Evolutionary conservation across 192 early-diverging fungal genomes (phyloP).

Genomic region (Podila minutissima): DNA sequence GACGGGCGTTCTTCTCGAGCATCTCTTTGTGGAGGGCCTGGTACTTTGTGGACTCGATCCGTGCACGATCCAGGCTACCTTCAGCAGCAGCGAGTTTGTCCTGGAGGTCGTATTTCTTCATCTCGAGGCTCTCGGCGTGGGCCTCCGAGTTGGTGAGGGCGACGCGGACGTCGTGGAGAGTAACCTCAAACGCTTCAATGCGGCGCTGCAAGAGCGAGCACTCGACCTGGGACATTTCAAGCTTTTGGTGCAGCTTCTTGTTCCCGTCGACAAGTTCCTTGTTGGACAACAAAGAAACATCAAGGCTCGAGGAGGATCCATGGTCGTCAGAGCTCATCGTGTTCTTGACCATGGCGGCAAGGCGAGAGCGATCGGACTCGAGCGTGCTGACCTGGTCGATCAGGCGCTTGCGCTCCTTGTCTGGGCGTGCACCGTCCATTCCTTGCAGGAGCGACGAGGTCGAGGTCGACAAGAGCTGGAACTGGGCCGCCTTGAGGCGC

Average conservation of each 20-base stretch:
- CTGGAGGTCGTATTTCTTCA: slow-evolving; percentile 50
- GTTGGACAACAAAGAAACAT: slow-evolving; percentile 26
- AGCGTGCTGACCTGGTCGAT: slow-evolving; percentile 43
- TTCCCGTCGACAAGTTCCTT: slow-evolving; percentile 41
- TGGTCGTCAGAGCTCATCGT: slow-evolving; percentile 24
- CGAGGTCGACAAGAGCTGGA: slow-evolving; percentile 35
- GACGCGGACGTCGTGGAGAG: slow-evolving; percentile 46
- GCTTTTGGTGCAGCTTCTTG: slow-evolving; percentile 26
- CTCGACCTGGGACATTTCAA: slow-evolving; percentile 48
- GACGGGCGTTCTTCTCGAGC: slow-evolving; percentile 41
- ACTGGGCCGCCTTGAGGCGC: slow-evolving; percentile 40
- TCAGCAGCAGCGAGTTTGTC: slow-evolving; percentile 45
- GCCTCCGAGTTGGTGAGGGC: slow-evolving; percentile 45
- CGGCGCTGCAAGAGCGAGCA: slow-evolving; percentile 44
- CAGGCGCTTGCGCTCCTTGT: slow-evolving; percentile 48
- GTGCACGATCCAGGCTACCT: slow-evolving; percentile 33
- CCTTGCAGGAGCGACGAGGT: slow-evolving; percentile 32
- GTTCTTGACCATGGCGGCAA: slow-evolving; percentile 49
- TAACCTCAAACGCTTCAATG: slow-evolving; percentile 44
- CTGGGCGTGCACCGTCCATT: slow-evolving; percentile 35
- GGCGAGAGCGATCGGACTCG: slow-evolving; percentile 46
- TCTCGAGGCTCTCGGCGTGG: slow-evolving; percentile 49
- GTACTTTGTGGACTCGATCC: slow-evolving; percentile 46
- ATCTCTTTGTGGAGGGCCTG: slow-evolving; percentile 49
- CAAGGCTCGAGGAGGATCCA: neutral